phyloP scores from a whole-genome alignment of 352 stramenopile genomes.

The Phytopythium mirpurense region DNA sequence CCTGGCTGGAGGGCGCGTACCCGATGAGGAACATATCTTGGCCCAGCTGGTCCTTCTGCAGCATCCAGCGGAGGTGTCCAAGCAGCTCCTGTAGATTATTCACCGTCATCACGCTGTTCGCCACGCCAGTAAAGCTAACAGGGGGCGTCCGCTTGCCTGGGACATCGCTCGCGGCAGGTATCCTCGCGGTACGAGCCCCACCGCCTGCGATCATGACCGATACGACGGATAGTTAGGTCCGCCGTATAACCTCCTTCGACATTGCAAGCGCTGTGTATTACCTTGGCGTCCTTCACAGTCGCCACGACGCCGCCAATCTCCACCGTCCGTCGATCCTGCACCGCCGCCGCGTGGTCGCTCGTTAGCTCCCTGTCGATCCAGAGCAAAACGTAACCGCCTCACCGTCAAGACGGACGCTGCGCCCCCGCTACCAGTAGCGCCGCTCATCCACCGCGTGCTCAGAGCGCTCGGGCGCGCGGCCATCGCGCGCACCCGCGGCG shows the following conservation, averaged over 20 bases:
- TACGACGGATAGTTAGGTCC: too few relatives aligned
- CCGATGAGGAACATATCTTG: constrained; percentile 89
- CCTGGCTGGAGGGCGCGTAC: constrained; percentile 5
- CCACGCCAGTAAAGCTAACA: too few relatives aligned
- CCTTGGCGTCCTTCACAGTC: constrained; percentile 20
- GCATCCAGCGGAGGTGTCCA: constrained; percentile 79
- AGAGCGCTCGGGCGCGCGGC: background rate
- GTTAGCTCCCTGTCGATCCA: background rate
- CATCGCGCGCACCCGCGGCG: background rate
- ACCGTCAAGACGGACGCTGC: background rate
- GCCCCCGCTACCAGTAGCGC: background rate
- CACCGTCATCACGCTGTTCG: too few relatives aligned
- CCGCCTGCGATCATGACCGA: constrained; percentile 19
- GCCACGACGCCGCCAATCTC: constrained; percentile 58
- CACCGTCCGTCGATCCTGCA: constrained; percentile 21
- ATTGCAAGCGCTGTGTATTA: constrained; percentile 9
- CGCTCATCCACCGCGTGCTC: background rate
- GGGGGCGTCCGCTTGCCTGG: constrained; percentile 20
- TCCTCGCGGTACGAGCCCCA: constrained; percentile 50
- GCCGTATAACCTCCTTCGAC: too few relatives aligned
- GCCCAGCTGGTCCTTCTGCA: constrained; percentile 78
- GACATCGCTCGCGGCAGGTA: constrained; percentile 48
- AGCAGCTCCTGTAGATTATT: constrained; percentile 45
- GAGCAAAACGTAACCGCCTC: background rate
- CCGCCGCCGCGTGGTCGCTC: background rate